Evolutionary conservation across 2,329 filamentous ascomycete species (phyloP).

Genomic region (Penicillium griseofulvum): DNA sequence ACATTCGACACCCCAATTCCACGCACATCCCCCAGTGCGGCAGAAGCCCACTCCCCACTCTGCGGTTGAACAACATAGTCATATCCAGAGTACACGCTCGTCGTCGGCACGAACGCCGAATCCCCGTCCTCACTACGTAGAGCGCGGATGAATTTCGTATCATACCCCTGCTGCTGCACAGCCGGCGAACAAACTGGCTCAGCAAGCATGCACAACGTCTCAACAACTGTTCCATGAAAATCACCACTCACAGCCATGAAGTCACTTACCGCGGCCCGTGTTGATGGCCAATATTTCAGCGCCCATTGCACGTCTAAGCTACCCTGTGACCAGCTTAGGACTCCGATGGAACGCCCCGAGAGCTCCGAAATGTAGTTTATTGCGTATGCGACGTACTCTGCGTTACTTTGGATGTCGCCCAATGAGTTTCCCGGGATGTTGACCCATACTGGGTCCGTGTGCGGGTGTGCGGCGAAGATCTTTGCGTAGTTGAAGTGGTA

Average conservation of each 20-base stretch:
- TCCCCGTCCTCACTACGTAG: background rate
- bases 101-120: slow-evolving; percentile 5
- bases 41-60: slow-evolving; percentile 1
- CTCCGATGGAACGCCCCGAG: slow-evolving; percentile 35
- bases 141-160: background rate
- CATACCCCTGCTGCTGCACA: slow-evolving; percentile 5
- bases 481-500: slow-evolving; percentile 8
- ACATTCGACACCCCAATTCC: slow-evolving; percentile 1
- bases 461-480: background rate
- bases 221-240: slow-evolving; percentile 1
- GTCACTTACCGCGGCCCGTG: background rate
- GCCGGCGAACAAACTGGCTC: background rate
- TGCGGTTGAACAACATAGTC: slow-evolving; percentile 1
- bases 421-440: slow-evolving; percentile 6
- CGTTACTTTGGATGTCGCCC: slow-evolving; percentile 8
- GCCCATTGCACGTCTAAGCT: slow-evolving; percentile 57
- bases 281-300: slow-evolving; percentile 41
- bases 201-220: background rate
- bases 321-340: slow-evolving; percentile 58
- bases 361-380: slow-evolving; percentile 6
- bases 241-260: slow-evolving; percentile 2
- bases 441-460: slow-evolving; percentile 7
- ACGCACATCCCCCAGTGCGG: background rate
- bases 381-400: slow-evolving; percentile 10
- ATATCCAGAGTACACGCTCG: background rate